Evolutionary conservation across 2,329 filamentous ascomycete genomes (phyloP), one percentile per base, ranked within the genome.

Genomic region (Neospermospora avenae): DNA sequence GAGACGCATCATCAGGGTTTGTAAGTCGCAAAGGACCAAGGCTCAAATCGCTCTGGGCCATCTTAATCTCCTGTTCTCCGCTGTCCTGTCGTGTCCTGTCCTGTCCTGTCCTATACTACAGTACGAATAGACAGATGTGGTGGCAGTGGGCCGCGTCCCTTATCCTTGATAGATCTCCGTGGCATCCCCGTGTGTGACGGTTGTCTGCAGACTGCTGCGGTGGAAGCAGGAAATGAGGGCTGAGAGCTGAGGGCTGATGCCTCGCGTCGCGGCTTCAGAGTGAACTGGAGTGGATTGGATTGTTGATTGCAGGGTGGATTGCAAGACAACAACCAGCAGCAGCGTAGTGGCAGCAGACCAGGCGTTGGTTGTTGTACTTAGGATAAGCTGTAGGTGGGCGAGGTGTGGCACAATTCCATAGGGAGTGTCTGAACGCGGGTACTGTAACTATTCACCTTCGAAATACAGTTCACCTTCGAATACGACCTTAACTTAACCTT

Each of bases 1-100:
- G 65, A 20, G 70, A 70, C 49, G 66, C 64, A 67, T 68, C 65
- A 77, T 95, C 93, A 58, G 93, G 93, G 76, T 98, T 99, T 16
- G 48, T 51, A 22, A 51, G 48, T 35, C 48, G 48, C n/a, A 51
- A 28, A 51, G 48, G 48, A 37, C 48, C 48, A 51, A 51, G 48
- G 48, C 48, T 51, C 28, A 51, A 37, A 28, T 51, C 48, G 31
- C 35, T 28, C n/a, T 51, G 48, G 48, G 48, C 48, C 48, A 51
- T 51, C 18, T 22, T 51, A 5, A 28, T 16, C 18, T 51, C 20
- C 31, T 37, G 28, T 51, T 11, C 31, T 51, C 28, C 37, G n/a
- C 31, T 51, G 16, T 35, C 5, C 28, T 37, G 8, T 51, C 28
- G n/a, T 49, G 28, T 34, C 16, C 46, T 49, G 18, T 49, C 16